phyloP scores from a whole-genome alignment of 306 rosid genomes.

The Fagus crenata region DNA sequence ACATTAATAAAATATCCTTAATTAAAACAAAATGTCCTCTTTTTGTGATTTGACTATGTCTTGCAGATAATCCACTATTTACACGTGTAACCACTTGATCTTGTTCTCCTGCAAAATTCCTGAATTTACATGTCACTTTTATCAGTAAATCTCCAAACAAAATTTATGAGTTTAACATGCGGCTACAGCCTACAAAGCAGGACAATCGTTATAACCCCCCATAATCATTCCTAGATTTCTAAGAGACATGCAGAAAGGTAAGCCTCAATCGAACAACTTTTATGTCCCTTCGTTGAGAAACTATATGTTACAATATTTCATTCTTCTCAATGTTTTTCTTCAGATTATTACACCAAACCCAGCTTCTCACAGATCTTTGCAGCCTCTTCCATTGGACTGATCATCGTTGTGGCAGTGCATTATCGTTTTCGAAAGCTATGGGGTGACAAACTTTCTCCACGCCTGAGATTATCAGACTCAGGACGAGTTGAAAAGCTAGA shows the following conservation, averaged over 20 bases:
- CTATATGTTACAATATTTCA: slow-evolving; percentile 7
- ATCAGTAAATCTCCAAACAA: slow-evolving; percentile 14
- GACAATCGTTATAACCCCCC: neutral
- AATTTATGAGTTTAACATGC: slow-evolving; percentile 22
- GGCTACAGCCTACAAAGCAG: slow-evolving; percentile 1
- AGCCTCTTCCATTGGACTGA: slow-evolving; percentile 68
- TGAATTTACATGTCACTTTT: slow-evolving; percentile 32
- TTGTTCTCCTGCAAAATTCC: slow-evolving; percentile 19
- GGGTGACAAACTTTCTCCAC: slow-evolving; percentile 64
- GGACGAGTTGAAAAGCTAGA: slow-evolving; percentile 62
- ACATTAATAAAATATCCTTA: no score
- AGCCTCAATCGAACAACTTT: neutral
- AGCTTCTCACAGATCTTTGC: slow-evolving; percentile 57
- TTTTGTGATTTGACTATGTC: no score
- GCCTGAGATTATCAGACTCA: slow-evolving; percentile 44
- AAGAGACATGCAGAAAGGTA: slow-evolving; percentile 63
- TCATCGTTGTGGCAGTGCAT: slow-evolving; percentile 60
- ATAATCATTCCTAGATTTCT: slow-evolving; percentile 28
- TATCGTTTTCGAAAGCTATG: slow-evolving; percentile 45
- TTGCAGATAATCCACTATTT: neutral
- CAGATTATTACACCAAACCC: slow-evolving; percentile 51
- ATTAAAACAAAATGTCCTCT: no score
- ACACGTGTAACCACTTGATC: slow-evolving; percentile 9
- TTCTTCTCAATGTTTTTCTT: neutral
- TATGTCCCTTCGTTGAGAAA: neutral